Base-by-base conservation (phyloP, 2,329 filamentous ascomycete genomes). In the Pseudogymnoascus sp. region DNA sequence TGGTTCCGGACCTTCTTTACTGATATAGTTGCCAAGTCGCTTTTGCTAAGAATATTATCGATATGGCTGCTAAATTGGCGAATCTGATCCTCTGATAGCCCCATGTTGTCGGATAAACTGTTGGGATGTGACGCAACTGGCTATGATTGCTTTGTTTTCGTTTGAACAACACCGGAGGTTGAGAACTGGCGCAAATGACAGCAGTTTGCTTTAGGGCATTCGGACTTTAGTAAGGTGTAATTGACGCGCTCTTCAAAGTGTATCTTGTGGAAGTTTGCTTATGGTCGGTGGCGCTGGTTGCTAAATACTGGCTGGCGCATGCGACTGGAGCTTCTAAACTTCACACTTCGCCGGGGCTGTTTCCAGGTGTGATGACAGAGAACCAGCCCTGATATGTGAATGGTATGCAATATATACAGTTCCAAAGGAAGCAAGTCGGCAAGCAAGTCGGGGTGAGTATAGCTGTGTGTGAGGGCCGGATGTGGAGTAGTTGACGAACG, bases 1-100 rank as follows among this genome's bases (percentile, higher is more conserved):
- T 67, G 68, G 53, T 72, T 74, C 17, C 75, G 71, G 46, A 77
- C 75, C 62, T 73, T 70, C 61, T 76, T 77, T 17, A 72, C 70
- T 17, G 75, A 75, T 33, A 77, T 72, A 3, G 74, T 75, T 17
- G 70, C 69, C 15, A 77, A 67, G 66, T 77, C 73, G 50, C 72
- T 70, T 7, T 66, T 65, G 10, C 64, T 68, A 6, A 77, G 71
- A 56, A 77, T 77, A 19, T 64, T 69, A 64, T 77, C 76, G 63
- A 77, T 76, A 56, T 76, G 72, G n/a, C 69, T 69, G 26, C 70
- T 72, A 65, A 73, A 76, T 63, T 74, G 70, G 19, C 70, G 67
- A 13, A 26, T 56, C 62, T 75, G 69, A 35, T 70, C 68, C 35
- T 69, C 67, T 33, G 68, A 64, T 62, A 60, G 35, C 21, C 38